phyloP scores from a whole-genome alignment of 768 basidiomycete species.

The Pleurotus sapidus region DNA sequence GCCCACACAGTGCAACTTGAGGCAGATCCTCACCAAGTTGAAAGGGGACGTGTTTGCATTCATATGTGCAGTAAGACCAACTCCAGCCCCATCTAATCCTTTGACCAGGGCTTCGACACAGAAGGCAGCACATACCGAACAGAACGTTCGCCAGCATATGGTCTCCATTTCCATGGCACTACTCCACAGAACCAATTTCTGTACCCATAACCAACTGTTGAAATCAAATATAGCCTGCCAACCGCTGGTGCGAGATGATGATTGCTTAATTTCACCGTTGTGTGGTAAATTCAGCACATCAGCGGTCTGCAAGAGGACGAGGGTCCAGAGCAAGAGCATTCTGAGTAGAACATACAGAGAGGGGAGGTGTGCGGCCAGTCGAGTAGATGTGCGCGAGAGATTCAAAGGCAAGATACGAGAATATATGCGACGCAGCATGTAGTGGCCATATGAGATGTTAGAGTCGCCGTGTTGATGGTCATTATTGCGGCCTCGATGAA shows the following conservation, averaged over 20 bases:
- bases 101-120: slow-evolving; percentile 64
- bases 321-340: slow-evolving; percentile 53
- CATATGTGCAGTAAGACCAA: slow-evolving; percentile 33
- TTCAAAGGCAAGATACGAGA: slow-evolving; percentile 59
- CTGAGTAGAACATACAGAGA: slow-evolving; percentile 60
- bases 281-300: slow-evolving; percentile 21
- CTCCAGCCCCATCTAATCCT: slow-evolving; percentile 61
- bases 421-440: slow-evolving; percentile 25
- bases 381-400: slow-evolving; percentile 54
- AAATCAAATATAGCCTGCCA: slow-evolving; percentile 15
- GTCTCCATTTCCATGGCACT: slow-evolving; percentile 51
- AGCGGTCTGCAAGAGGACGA: slow-evolving; percentile 58
- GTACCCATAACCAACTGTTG: slow-evolving; percentile 21
- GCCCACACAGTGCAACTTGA: neutral
- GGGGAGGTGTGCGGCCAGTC: slow-evolving; percentile 58
- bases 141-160: slow-evolving; percentile 75
- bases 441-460: slow-evolving; percentile 20
- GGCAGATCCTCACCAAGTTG: slow-evolving; percentile 54
- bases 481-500: slow-evolving; percentile 13
- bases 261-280: neutral
- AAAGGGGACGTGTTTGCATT: slow-evolving; percentile 58
- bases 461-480: slow-evolving; percentile 2
- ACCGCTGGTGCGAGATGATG: slow-evolving; percentile 24
- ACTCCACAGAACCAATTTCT: slow-evolving; percentile 41
- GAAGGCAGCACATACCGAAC: slow-evolving; percentile 62